phyloP scores from a whole-genome alignment of 2,329 filamentous ascomycete species.

The Dothideomycetes sp. region DNA sequence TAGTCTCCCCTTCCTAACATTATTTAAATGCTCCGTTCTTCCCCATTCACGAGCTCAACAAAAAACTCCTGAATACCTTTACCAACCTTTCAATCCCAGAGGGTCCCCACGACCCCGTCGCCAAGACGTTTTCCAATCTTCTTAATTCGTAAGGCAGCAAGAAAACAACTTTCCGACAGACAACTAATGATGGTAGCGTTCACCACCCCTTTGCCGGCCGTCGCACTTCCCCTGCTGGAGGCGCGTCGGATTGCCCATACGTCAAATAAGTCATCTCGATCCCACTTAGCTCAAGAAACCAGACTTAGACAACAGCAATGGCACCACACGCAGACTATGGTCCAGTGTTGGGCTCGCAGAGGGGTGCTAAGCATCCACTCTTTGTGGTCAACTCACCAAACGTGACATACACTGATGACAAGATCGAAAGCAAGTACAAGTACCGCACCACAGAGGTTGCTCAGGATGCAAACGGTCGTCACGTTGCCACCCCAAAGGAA shows the following conservation, averaged over 20 bases:
- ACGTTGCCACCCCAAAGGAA: constrained; percentile 75
- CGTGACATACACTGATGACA: constrained; percentile 75
- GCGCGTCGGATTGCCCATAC: constrained; percentile 47
- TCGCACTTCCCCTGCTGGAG: constrained; percentile 80
- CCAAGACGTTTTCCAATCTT: constrained; percentile 98
- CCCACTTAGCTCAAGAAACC: too few relatives aligned
- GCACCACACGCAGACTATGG: constrained; percentile 74
- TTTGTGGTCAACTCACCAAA: constrained; percentile 90
- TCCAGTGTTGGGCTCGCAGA: constrained; percentile 24
- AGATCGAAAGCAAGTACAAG: constrained; percentile 89
- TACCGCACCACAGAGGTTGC: constrained; percentile 88
- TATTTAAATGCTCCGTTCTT: too few relatives aligned
- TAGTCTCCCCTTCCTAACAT: too few relatives aligned
- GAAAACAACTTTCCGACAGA: background rate
- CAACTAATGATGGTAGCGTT: constrained; percentile 43
- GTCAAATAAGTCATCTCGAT: constrained; percentile 28
- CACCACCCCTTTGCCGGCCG: constrained; percentile 96
- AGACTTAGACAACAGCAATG: too few relatives aligned
- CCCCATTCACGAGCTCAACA: too few relatives aligned
- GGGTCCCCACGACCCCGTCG: constrained; percentile 35
- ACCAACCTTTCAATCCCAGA: too few relatives aligned
- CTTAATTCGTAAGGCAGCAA: constrained; percentile 75
- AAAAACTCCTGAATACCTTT: too few relatives aligned
- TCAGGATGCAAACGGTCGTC: constrained; percentile 60
- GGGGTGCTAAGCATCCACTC: constrained; percentile 24